Base-by-base conservation (phyloP, 352 stramenopile species). In the Blastocystis sp. region DNA sequence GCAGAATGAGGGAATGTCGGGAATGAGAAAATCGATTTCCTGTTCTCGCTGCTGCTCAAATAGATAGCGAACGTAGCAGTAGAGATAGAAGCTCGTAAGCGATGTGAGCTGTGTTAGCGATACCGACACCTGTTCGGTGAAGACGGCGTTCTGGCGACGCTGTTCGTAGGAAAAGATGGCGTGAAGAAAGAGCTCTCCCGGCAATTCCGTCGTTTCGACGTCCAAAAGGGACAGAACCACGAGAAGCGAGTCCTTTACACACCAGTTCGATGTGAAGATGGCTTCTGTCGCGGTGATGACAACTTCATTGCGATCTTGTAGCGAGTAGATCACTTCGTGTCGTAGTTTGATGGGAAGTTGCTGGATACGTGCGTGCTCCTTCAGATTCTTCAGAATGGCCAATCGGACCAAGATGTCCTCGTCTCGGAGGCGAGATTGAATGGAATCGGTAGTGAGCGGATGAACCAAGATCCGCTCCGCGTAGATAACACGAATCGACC, bases 231-330 rank as follows among this genome's bases (percentile, higher is more conserved):
- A 78, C 9, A 78, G 49, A 21, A 78, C 24, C 4, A 53, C 29
- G 3, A 61, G 38, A 21, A 78, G 36, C 2, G 44, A 21, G 21
- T 57, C 56, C 1, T 78, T 32, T 57, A 14, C 6, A 6, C 32
- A 40, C 65, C 65, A 78, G 18, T 59, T 57, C 16, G 29, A n/a
- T 11, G 56, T 29, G 6, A 71, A 21, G 29, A 78, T 4, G 18
- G 32, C 18, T 21, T 78, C 65, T 9, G 65, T 53, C 4, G 34
- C 42, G 11, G n/a, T 78, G 11, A 78, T 38, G 38, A 78, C 48
- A 1, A 78, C 65, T 4, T 78, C 65, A 40, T 78, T 78, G 44
- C 65, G 65, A 46, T 78, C 65, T 40, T 78, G 65, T 29, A 78
- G 48, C 54, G 32, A 59, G 32, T 78, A 38, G 16, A 78, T 32